These are phyloP conservation scores for Pestalotiopsis fici DNA, from an alignment of 2,329 filamentous ascomycete species.

Conservation along the genomic window DNA sequence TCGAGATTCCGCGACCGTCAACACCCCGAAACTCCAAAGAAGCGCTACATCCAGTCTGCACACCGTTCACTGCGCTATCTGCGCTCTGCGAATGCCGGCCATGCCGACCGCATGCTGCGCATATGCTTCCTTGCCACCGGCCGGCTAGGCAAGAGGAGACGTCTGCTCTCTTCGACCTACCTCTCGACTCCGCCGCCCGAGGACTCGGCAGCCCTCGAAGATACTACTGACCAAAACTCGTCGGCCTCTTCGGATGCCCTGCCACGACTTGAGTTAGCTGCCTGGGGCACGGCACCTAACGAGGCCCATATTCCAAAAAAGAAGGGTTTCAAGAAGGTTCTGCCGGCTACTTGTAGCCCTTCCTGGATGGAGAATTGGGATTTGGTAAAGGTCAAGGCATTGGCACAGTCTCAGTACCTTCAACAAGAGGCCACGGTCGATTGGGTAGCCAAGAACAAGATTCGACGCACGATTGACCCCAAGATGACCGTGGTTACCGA, in stretches of 20 bases:
- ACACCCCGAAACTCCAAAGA: constrained; percentile 18
- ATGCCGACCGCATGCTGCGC: constrained; percentile 44
- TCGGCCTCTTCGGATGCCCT: not conserved
- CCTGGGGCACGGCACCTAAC: not conserved
- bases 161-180: constrained; percentile 41
- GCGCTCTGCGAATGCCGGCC: constrained; percentile 54
- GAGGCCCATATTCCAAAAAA: not conserved
- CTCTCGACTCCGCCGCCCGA: constrained; percentile 39
- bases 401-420: constrained; percentile 42
- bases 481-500: constrained; percentile 35
- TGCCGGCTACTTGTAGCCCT: not conserved
- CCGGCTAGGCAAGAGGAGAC: constrained; percentile 51
- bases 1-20: constrained; percentile 45
- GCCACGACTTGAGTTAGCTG: not conserved
- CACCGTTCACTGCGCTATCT: constrained; percentile 46
- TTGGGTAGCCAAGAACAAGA: constrained; percentile 22
- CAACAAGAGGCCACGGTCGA: constrained; percentile 25
- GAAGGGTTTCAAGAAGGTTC: not conserved
- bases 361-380: constrained; percentile 55
- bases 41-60: constrained; percentile 39
- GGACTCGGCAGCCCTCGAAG: constrained; percentile 42
- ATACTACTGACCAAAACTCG: not conserved
- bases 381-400: constrained; percentile 39
- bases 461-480: constrained; percentile 34
- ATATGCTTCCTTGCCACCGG: constrained; percentile 55